Percentiles rank a stretch among this genome's conserved stretches.
phyloP scores from a whole-genome alignment of 2,329 filamentous ascomycete species.

The Erysiphe neolycopersici region DNA sequence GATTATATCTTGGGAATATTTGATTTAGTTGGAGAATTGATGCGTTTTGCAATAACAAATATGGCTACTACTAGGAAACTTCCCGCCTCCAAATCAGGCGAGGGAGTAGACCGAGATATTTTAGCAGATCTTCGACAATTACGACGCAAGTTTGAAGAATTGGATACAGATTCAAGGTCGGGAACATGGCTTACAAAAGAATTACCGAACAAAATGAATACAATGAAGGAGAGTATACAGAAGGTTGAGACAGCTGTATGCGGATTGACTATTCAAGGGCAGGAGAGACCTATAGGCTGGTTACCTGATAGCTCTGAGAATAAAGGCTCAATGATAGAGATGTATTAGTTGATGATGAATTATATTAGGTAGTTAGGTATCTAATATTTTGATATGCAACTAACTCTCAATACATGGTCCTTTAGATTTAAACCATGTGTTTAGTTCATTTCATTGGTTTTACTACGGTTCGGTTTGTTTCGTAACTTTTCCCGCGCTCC shows the following conservation, averaged over 20 bases:
- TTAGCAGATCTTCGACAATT: conserved; percentile 59
- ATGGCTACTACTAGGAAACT: conserved; percentile 38
- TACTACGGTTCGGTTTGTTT: too few relatives aligned
- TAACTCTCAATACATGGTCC: too few relatives aligned
- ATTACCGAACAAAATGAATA: conserved; percentile 54
- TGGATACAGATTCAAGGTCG: conserved; percentile 26
- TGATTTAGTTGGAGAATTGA: conserved; percentile 84
- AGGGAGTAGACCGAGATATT: conserved; percentile 26
- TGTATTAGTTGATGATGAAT: not conserved
- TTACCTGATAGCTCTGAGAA: conserved; percentile 38
- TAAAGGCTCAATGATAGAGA: conserved; percentile 2
- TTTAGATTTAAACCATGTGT: too few relatives aligned
- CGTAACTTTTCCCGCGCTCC: too few relatives aligned
- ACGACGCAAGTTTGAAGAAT: conserved; percentile 46
- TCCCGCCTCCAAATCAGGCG: conserved; percentile 14
- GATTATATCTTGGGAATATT: conserved; percentile 85
- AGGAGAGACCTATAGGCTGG: conserved; percentile 78
- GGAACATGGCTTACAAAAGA: conserved; percentile 29
- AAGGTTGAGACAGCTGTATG: conserved; percentile 89
- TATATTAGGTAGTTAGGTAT: too few relatives aligned
- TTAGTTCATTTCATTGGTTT: too few relatives aligned
- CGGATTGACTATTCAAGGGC: conserved; percentile 62
- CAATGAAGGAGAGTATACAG: conserved; percentile 67
- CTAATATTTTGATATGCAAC: too few relatives aligned
- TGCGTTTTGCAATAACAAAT: conserved; percentile 80